Evolutionary conservation across 2,329 filamentous ascomycete species (phyloP), one percentile per base, ranked within the genome.

Genomic region (Colletotrichum trifolii): DNA sequence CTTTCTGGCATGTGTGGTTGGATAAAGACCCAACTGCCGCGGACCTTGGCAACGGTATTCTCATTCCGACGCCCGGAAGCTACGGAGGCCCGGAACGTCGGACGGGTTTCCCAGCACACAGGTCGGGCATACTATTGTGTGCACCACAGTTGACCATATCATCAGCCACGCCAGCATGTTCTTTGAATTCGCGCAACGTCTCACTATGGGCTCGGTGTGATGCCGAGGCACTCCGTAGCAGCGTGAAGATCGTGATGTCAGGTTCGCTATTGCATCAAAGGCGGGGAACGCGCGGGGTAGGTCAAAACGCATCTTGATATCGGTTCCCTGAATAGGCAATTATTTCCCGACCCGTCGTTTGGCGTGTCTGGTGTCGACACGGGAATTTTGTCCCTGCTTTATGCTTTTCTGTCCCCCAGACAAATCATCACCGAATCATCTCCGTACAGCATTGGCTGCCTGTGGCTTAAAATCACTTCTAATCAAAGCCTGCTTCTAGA

Each of bases 221-320:
- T 62, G 46, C 53, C 62, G 62, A 65, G 47, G 58, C 46, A 56
- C 52, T 57, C 53, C 36, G 58, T 43, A 15, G 25, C 3, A 33
- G 25, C 58, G 47, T 36, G 40, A 53, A 40, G 47, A 33, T 49
- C 39, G 53, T 35, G 13, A 54, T 66, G 12, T 66, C 36, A 57
- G 46, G 47, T 36, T 42, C 12, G 5, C 39, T 25, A 33, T 53
- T 25, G 25, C 35, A 15, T 17, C 12, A 53, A 57, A 63, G 63
- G 63, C 59, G 63, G 63, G 63, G 63, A 63, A 66, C 63, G 58
- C 58, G 63, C 63, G 63, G 63, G 59, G 58, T 54, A 63, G 52
- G 47, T 46, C 43, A 17, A 15, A n/a, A n/a, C 15, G 3, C 43
- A 33, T 34, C 17, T 34, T 52, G 39, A 56, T 47, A 46, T 54